Evolutionary conservation across 2,329 filamentous ascomycete genomes (phyloP).

Genomic region (Nemania sp.): DNA sequence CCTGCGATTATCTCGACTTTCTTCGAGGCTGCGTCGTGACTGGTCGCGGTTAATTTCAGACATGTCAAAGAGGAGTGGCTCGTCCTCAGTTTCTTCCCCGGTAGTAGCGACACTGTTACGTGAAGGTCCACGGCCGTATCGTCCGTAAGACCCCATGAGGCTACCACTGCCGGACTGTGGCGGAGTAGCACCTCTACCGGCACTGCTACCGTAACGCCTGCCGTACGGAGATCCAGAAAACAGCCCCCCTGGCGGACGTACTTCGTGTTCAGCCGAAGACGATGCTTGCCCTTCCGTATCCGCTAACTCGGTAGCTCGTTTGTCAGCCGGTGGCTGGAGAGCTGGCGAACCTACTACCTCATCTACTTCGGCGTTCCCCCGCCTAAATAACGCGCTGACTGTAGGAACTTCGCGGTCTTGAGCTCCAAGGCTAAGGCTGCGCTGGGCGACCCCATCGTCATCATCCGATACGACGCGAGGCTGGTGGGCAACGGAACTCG

Average conservation of each 20-base stretch:
- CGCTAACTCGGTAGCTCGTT: slow-evolving; percentile 54
- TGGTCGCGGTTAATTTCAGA: slow-evolving; percentile 73
- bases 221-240: slow-evolving; percentile 62
- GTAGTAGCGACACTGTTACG: slow-evolving; percentile 53
- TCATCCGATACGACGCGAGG: slow-evolving; percentile 66
- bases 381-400: slow-evolving; percentile 71
- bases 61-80: slow-evolving; percentile 78
- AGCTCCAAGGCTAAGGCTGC: slow-evolving; percentile 75
- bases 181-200: slow-evolving; percentile 51
- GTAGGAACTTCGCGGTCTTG: slow-evolving; percentile 74
- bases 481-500: slow-evolving; percentile 76
- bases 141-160: slow-evolving; percentile 49
- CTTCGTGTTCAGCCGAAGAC: slow-evolving; percentile 56
- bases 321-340: slow-evolving; percentile 59
- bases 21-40: slow-evolving; percentile 69
- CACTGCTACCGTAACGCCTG: slow-evolving; percentile 57
- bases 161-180: slow-evolving; percentile 52
- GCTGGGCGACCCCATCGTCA: slow-evolving; percentile 71
- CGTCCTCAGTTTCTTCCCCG: slow-evolving; percentile 70
- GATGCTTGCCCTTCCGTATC: slow-evolving; percentile 58
- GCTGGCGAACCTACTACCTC: slow-evolving; percentile 50
- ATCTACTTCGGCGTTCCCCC: slow-evolving; percentile 54
- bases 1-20: slow-evolving; percentile 57
- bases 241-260: slow-evolving; percentile 60
- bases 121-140: slow-evolving; percentile 53